Base-by-base conservation (phyloP, 2,329 filamentous ascomycete genomes). In the Fonsecaea multimorphosa region DNA sequence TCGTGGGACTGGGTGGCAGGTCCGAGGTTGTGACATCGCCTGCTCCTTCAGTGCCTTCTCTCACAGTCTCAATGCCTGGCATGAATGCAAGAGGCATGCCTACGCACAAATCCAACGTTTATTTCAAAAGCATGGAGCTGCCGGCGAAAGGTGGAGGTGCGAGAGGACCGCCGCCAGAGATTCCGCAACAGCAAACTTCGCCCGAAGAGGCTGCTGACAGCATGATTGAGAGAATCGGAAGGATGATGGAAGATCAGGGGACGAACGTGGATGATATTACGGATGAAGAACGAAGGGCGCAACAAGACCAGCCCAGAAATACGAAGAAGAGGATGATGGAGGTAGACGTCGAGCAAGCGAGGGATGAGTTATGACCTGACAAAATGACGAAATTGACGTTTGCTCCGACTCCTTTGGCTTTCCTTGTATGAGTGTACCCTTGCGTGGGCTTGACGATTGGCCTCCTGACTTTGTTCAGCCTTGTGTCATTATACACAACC, bases 311-410 rank as follows among this genome's bases (percentile, higher is more conserved):
- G 36, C 78, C 78, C 36, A 74, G 77, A 27, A 83, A 83, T 70
- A 72, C 81, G 8, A 81, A 82, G 71, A 83, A 83, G 72, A 72
- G 81, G 63, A 82, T 82, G 80, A 82, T 77, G 72, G 81, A 83
- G 46, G 57, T 71, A 61, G 80, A 78, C 53, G 71, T 75, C 44
- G 71, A 76, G 24, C 49, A 58, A 40, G 40, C 44, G n/a, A 73
- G 70, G 61, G 61, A 75, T 70, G 70, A 79, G 70, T 65, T 80
- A 78, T 75, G 76, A 79, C 29, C 12, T 57, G 16, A 27, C n/a
- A 22, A 1, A 5, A n/a, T 54, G 14, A 54, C 8, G 31, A 31
- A 53, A 14, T 32, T 31, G n/a, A n/a, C 32, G 27, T 31, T n/a
- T n/a, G 27, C 14, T 31, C 27, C n/a, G n/a, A 31, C 6, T 22